These are phyloP conservation scores for Suhomyces anneliseae DNA, from an alignment of 1,139 yeast genomes.

Conservation along the genomic window DNA sequence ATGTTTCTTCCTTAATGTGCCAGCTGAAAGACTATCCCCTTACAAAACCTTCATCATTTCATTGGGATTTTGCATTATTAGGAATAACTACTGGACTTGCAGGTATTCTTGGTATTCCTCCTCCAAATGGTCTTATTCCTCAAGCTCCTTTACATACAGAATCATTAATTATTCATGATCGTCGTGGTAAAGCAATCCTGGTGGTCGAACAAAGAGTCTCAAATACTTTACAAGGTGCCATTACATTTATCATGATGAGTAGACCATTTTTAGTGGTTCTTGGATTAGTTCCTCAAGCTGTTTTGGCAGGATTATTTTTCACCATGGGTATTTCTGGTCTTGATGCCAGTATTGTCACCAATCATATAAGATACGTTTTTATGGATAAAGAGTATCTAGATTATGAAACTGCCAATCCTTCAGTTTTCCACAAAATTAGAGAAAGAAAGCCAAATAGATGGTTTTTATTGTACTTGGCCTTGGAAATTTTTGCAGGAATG, in stretches of 20 bases:
- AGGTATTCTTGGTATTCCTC: slow-evolving; percentile 87
- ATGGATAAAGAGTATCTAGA: slow-evolving; percentile 54
- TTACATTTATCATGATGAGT: slow-evolving; percentile 86
- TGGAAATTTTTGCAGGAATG: slow-evolving; percentile 68
- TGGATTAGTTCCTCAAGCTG: slow-evolving; percentile 91
- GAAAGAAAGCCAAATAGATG: slow-evolving; percentile 44
- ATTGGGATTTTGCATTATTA: slow-evolving; percentile 84
- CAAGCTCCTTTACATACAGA: slow-evolving; percentile 94
- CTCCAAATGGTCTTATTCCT: slow-evolving; percentile 95
- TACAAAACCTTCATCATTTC: slow-evolving; percentile 84
- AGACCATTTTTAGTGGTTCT: slow-evolving; percentile 80
- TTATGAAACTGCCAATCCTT: slow-evolving; percentile 38
- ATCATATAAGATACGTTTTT: slow-evolving; percentile 61
- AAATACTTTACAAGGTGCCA: slow-evolving; percentile 78
- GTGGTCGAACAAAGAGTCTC: slow-evolving; percentile 91
- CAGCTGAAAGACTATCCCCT: slow-evolving; percentile 81
- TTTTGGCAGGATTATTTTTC: slow-evolving; percentile 86
- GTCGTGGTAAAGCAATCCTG: slow-evolving; percentile 43
- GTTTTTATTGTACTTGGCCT: slow-evolving; percentile 52
- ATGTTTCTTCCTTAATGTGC: slow-evolving; percentile 89
- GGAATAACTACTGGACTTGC: slow-evolving; percentile 87
- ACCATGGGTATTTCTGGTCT: slow-evolving; percentile 88
- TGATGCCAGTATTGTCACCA: slow-evolving; percentile 62
- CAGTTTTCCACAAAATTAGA: slow-evolving; percentile 34
- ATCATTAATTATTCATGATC: slow-evolving; percentile 65